These are phyloP conservation scores for Kwoniella mangroviensis DNA, from an alignment of 768 basidiomycete genomes.

Conservation along the genomic window DNA sequence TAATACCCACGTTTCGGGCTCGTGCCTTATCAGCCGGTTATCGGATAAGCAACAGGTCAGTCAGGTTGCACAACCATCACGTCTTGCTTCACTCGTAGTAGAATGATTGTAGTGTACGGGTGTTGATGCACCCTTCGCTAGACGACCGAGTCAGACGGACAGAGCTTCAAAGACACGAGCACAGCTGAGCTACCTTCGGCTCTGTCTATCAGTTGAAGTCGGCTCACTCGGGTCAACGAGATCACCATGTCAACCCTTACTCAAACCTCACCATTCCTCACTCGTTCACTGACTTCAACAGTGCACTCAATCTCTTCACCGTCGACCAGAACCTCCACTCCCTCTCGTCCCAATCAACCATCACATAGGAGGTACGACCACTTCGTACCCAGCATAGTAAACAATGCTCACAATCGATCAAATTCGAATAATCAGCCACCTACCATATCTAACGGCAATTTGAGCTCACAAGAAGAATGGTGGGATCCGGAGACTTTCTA, in stretches of 20 bases:
- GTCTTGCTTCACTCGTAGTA: no score
- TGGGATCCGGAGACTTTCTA: conserved; percentile 62
- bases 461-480: neutral
- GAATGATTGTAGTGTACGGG: no score
- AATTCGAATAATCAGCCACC: neutral
- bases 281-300: neutral
- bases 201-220: no score
- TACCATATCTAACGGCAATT: neutral
- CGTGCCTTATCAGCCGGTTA: conserved; percentile 4
- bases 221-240: no score
- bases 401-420: neutral
- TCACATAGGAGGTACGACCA: neutral
- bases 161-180: no score
- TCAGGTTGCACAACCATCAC: no score
- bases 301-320: neutral
- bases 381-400: neutral
- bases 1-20: neutral
- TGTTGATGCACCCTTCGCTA: no score
- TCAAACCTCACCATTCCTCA: neutral
- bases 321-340: neutral
- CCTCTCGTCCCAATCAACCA: neutral
- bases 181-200: no score
- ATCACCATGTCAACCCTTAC: neutral
- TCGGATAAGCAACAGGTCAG: conserved; percentile 2
- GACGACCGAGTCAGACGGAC: no score